Conservation (phyloP, 257 asterid genomes). For the Leonotis leonurus region DNA sequence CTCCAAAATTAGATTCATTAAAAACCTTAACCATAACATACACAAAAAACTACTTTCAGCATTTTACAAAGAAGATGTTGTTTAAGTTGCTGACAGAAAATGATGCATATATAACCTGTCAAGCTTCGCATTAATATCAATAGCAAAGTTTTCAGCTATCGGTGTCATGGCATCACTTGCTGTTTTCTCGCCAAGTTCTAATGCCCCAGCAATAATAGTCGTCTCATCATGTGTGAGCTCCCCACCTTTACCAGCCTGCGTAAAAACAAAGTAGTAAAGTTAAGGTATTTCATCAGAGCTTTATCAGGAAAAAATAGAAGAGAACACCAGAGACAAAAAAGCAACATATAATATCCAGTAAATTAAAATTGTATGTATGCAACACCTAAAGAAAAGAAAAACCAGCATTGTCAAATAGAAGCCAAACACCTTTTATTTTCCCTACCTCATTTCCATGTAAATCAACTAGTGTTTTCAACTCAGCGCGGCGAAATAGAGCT, state of each 20-base stretch:
- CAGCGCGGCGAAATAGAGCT: conserved; percentile 96
- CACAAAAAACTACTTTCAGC: conserved; percentile 3
- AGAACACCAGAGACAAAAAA: neutral
- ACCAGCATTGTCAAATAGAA: neutral
- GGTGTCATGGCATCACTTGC: conserved; percentile 97
- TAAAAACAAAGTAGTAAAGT: conserved; percentile 5
- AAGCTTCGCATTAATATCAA: conserved; percentile 83
- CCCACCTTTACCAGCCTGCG: conserved; percentile 99
- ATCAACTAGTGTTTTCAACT: conserved; percentile 84
- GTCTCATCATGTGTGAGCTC: conserved; percentile 99
- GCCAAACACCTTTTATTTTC: neutral
- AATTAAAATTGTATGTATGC: neutral
- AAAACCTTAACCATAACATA: conserved; percentile 34
- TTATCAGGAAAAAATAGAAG: neutral
- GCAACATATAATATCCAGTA: neutral
- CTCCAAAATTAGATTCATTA: conserved; percentile 62
- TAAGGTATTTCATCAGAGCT: neutral
- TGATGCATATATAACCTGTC: conserved; percentile 35
- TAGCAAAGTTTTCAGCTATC: conserved; percentile 73
- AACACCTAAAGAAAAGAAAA: neutral
- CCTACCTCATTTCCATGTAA: conserved; percentile 94
- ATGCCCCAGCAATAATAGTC: conserved; percentile 94
- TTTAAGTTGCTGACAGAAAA: neutral
- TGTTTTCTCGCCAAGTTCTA: conserved; percentile 82
- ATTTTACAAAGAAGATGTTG: conserved; percentile 1